phyloP scores from a whole-genome alignment of 305 asterid species.

The Solanum chacoense region DNA sequence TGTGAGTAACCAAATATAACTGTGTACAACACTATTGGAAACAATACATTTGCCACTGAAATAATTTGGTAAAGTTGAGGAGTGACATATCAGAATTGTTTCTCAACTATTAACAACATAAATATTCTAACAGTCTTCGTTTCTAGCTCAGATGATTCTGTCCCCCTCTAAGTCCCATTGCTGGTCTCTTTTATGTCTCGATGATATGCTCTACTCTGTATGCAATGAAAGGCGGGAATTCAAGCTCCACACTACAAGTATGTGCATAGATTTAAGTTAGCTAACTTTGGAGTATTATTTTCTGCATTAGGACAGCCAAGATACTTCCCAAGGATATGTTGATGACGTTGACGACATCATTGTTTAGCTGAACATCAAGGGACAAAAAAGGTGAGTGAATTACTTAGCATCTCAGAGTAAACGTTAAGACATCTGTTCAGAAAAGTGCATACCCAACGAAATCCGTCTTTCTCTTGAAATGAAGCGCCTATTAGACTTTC shows the following conservation, averaged over 20 bases:
- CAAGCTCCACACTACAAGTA: not conserved
- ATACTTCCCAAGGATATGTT: slow-evolving; percentile 76
- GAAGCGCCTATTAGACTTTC: slow-evolving; percentile 91
- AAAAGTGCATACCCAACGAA: slow-evolving; percentile 51
- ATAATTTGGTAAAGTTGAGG: too few relatives aligned
- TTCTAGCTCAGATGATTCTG: not conserved
- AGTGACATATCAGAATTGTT: not conserved
- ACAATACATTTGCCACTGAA: not conserved
- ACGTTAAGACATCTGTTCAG: not conserved
- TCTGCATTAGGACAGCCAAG: slow-evolving; percentile 70
- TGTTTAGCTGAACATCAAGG: slow-evolving; percentile 54
- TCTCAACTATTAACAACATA: not conserved
- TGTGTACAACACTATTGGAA: not conserved
- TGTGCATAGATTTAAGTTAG: not conserved
- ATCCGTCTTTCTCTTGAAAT: slow-evolving; percentile 83
- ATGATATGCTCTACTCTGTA: not conserved
- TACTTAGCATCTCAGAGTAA: not conserved
- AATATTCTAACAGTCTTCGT: not conserved
- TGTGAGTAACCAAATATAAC: not conserved
- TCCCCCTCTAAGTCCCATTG: not conserved
- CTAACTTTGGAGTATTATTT: slow-evolving; percentile 24
- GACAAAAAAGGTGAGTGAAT: not conserved
- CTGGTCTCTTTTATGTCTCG: not conserved
- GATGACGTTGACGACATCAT: slow-evolving; percentile 66
- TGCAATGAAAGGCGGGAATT: not conserved